Evolutionary conservation across 345 rosid genomes (phyloP).

Genomic region (Syzygium aqueum): DNA sequence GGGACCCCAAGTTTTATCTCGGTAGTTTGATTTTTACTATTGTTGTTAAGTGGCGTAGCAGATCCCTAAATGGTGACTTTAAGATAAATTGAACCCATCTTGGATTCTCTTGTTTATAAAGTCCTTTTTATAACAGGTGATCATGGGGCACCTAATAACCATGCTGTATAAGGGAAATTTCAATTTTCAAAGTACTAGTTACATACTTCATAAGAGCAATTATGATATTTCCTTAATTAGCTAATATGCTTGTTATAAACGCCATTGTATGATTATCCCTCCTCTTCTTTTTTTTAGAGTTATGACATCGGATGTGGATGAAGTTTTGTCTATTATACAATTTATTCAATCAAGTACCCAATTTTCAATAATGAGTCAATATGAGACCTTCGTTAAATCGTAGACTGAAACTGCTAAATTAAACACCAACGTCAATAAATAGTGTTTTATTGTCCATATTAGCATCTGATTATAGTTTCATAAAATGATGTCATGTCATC

Average conservation of each 20-base stretch:
- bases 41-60: background rate
- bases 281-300: background rate
- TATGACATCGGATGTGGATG: background rate
- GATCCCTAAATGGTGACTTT: background rate
- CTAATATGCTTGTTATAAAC: background rate
- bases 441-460: background rate
- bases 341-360: background rate
- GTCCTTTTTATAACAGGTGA: background rate
- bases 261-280: background rate
- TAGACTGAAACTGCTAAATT: background rate
- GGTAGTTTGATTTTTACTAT: background rate
- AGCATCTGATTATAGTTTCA: background rate
- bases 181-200: background rate
- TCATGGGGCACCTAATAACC: background rate
- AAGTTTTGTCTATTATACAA: background rate
- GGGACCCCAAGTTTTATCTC: background rate
- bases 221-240: background rate
- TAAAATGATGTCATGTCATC: background rate
- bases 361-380: background rate
- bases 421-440: background rate
- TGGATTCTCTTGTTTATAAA: background rate
- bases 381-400: background rate
- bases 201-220: background rate
- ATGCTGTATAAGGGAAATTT: background rate
- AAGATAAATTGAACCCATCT: background rate